Conservation (phyloP, 2,329 filamentous ascomycete species). For the Penicillium sp. region DNA sequence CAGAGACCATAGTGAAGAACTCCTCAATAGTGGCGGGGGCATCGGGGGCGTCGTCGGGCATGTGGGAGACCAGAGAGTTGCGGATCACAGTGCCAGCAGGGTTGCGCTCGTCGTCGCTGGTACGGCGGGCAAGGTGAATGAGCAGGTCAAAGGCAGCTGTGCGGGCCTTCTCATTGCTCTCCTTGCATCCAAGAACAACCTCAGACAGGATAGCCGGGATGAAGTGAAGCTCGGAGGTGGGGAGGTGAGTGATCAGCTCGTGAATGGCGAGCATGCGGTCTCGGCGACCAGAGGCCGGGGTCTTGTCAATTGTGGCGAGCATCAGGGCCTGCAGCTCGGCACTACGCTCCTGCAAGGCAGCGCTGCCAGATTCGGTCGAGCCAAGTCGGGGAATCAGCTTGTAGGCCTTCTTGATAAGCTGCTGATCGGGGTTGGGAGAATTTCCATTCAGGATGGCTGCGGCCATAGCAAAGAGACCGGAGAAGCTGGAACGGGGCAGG, state of each 20-base stretch:
- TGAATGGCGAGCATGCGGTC: slow-evolving; percentile 83
- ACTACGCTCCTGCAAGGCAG: slow-evolving; percentile 74
- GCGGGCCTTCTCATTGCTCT: slow-evolving; percentile 92
- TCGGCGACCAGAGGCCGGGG: slow-evolving; percentile 78
- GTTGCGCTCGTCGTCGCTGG: slow-evolving; percentile 62
- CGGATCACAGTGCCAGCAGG: slow-evolving; percentile 70
- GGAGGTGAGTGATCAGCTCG: slow-evolving; percentile 76
- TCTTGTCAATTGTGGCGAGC: slow-evolving; percentile 76
- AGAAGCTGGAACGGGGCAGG: slow-evolving; percentile 82
- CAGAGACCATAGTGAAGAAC: slow-evolving; percentile 97
- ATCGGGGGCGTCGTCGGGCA: slow-evolving; percentile 75
- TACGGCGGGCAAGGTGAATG: slow-evolving; percentile 81
- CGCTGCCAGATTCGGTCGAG: slow-evolving; percentile 72
- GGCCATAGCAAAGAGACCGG: slow-evolving; percentile 81
- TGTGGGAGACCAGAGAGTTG: slow-evolving; percentile 82
- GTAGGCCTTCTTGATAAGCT: slow-evolving; percentile 98
- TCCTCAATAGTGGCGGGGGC: slow-evolving; percentile 85
- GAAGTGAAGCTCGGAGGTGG: slow-evolving; percentile 80
- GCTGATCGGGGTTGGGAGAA: slow-evolving; percentile 62
- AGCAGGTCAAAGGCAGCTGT: slow-evolving; percentile 87
- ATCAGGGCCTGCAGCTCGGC: slow-evolving; percentile 80
- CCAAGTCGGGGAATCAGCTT: slow-evolving; percentile 92
- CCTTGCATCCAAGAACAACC: slow-evolving; percentile 94
- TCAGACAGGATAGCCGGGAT: slow-evolving; percentile 89
- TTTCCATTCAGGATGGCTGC: slow-evolving; percentile 73